Conservation (phyloP, 2,329 filamentous ascomycete species). For the Dactylellina parvicollis region DNA sequence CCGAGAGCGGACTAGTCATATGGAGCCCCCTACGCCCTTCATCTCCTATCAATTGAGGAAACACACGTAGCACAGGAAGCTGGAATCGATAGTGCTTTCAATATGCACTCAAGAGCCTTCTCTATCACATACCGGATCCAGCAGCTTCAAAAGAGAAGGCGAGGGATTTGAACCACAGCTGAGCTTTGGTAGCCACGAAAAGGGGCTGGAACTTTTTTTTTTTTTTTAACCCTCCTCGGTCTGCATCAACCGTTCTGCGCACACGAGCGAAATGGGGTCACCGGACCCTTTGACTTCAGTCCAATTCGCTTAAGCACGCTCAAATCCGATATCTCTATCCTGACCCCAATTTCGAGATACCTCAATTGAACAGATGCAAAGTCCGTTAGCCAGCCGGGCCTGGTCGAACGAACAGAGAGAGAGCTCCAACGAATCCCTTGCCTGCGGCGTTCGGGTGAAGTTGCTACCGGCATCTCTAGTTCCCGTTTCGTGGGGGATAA, state of each 20-base stretch:
- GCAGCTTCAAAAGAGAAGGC: slow-evolving; percentile 25
- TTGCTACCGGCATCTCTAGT: slow-evolving; percentile 38
- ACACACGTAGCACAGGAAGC: slow-evolving; percentile 45
- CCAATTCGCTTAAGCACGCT: slow-evolving; percentile 48
- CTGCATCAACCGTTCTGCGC: background rate
- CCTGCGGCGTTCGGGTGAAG: slow-evolving; percentile 23
- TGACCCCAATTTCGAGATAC: slow-evolving; percentile 16
- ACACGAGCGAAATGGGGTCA: slow-evolving; percentile 33
- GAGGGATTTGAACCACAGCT: slow-evolving; percentile 16
- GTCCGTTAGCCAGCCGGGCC: slow-evolving; percentile 11
- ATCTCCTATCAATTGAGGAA: slow-evolving; percentile 18
- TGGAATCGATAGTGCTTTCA: slow-evolving; percentile 5
- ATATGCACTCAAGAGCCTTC: slow-evolving; percentile 51
- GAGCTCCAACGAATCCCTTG: slow-evolving; percentile 29
- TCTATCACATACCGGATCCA: slow-evolving; percentile 54
- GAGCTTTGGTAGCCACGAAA: slow-evolving; percentile 3
- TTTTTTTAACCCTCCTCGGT: too few relatives aligned
- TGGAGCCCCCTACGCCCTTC: background rate
- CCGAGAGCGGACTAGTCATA: slow-evolving; percentile 31
- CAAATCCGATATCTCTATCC: slow-evolving; percentile 46
- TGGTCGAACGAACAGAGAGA: slow-evolving; percentile 3
- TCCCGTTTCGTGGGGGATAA: slow-evolving; percentile 49
- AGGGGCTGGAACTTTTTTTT: slow-evolving; percentile 18
- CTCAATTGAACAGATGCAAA: slow-evolving; percentile 2
- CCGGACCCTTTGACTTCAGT: slow-evolving; percentile 25